Base-by-base conservation (phyloP, 371 early-diverging fungal species). In the Mucor plumbeus region DNA sequence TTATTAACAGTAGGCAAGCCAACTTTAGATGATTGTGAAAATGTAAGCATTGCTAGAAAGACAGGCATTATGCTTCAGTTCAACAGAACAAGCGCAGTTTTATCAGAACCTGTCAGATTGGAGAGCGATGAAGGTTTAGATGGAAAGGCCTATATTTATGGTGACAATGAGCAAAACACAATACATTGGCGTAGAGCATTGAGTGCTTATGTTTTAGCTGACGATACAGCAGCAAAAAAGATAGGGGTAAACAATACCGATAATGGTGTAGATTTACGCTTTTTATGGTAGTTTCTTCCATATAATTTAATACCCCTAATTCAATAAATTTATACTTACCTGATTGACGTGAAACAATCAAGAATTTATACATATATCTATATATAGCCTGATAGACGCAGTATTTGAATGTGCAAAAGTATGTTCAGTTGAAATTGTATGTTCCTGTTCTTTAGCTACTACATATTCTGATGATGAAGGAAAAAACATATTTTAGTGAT, bases 21-120 rank as follows among this genome's bases (percentile, higher is more conserved):
- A 36, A 54, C 65, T 0, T 7, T 72, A 2, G 72, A 72, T 38
- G 72, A 72, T 44, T 72, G 69, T 61, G 72, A 72, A 65, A 56
- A 68, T n/a, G 47, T 68, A 0, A 69, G 72, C 9, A 60, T 71
- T n/a, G 59, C 71, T 11, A 58, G 71, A 64, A 71, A 71, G 48
- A 67, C 63, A 1, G 71, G 67, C 0, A 53, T 71, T 8, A 63
- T 66, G 54, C 31, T 71, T 7, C 68, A 71, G 15, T 71, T 71
- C 41, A 60, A 71, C 15, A 40, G 64, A 19, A 55, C 34, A 15
- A 55, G 40, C 11, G 67, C 71, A 31, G 38, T 64, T 1, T 36
- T 67, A 10, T 56, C 59, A 33, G 62, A 67, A 35, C 63, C 59
- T 38, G 68, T 71, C 10, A 61, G 59, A 19, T 56, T 71, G 5